Base-by-base conservation (phyloP, 2,329 filamentous ascomycete species). In the Raffaelea albimanens region DNA sequence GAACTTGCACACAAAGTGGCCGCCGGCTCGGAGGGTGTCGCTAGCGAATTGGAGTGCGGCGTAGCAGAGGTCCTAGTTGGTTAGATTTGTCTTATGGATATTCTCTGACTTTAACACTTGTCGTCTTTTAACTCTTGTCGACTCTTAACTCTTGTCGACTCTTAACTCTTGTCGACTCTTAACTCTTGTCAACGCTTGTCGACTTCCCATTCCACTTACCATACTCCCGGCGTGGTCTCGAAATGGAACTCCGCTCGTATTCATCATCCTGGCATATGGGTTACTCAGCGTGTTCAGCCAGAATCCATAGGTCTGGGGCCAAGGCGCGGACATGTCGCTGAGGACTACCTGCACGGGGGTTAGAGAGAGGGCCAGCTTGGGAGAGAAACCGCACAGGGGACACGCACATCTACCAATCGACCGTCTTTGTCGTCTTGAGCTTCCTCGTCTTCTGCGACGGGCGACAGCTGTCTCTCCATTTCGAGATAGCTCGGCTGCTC, bases 291-390 rank as follows among this genome's bases (percentile, higher is more conserved):
- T 95, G 71, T 80, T 88, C 72, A 85, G 83, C 71, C 80, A 83
- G 71, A 86, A 89, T 61, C 83, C 84, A 60, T 75, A 74, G 46
- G 78, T 85, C 71, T 87, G 85, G 59, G 81, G 75, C 89, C 89
- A 96, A 84, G 93, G 90, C 76, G 76, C 91, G 80, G 83, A 98
- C 93, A 98, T 98, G 78, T 98, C 93, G 80, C 88, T 95, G 63
- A 98, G 72, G 63, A 98, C 87, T 61, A 98, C 80, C 76, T 80
- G 53, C 23, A 13, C 7, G 11, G 31, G 48, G 38, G n/a, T n/a
- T n/a, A n/a, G 13, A 39, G 25, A 41, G n/a, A 29, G 10, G 11
- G 16, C 13, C 13, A 10, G 18, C 40, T 22, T 25, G 31, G 4
- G 23, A n/a, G 21, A 23, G 20, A 29, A 29, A 29, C 25, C 13